Evolutionary conservation across 441 rosid species (phyloP), one percentile per base, ranked within the genome.

Genomic region (Pelargonium cotyledonis): DNA sequence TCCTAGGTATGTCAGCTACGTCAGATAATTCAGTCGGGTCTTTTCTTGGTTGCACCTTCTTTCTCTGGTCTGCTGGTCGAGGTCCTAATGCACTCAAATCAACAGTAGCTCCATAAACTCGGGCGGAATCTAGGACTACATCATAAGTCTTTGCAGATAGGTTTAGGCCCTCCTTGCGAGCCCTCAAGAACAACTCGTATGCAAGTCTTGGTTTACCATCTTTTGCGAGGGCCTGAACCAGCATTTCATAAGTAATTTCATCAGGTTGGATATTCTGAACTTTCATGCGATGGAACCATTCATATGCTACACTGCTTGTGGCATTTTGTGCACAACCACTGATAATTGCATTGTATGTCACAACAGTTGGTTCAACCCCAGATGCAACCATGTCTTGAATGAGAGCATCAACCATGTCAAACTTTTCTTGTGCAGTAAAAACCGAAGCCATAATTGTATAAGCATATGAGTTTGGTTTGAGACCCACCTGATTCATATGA

Each of bases 201-300:
- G 94, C 95, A 61, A 90, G 80, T 84, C 85, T 87, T 9, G 98
- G 96, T 70, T 92, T 88, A 10, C 89, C 91, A 61, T 87, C 95
- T 41, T 83, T 85, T 6, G 86, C 89, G 5, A 90, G 89, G 26
- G 82, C 89, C 80, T 87, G 89, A 7, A 90, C 83, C 80, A 92
- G 74, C 95, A 84, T 81, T 80, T 82, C 90, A 5, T 85, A 90
- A 5, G 88, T 85, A 49, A 93, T 88, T 79, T 88, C 90, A 3
- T 90, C 85, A 9, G 94, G 90, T 7, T 75, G 18, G 65, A 93
- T 76, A 21, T 80, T 80, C 40, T 85, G 83, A 63, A 77, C 79
- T 85, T 76, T 81, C 96, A 93, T 84, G 2, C 89, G 86, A 67
- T 88, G 88, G 80, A 90, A 89, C 98, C 98, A 93, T 68, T 89